These are phyloP conservation scores for Podospora bellae-mahoneyi DNA, from an alignment of 495 filamentous ascomycete species.

Conservation along the genomic window DNA sequence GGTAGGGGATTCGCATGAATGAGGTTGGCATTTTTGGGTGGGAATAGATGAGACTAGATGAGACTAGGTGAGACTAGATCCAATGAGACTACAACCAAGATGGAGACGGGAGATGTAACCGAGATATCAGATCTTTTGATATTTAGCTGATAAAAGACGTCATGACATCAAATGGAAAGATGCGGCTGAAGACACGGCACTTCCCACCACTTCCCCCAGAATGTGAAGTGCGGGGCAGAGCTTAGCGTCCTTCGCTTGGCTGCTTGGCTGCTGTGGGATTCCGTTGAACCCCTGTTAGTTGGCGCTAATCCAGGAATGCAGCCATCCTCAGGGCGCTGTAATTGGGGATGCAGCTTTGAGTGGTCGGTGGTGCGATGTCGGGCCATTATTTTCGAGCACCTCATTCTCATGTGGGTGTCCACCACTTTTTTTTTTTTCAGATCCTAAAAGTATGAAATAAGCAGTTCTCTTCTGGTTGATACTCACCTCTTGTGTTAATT, in stretches of 20 bases:
- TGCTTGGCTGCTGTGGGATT: too few species aligned
- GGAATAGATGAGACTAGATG: neutral
- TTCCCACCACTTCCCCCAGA: neutral
- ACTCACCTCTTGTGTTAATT: neutral
- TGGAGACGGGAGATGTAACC: neutral
- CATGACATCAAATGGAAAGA: neutral
- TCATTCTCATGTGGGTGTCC: neutral
- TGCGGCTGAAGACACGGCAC: neutral
- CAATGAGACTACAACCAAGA: neutral
- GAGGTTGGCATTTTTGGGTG: conserved; percentile 24
- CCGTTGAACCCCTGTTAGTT: neutral
- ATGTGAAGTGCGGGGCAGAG: neutral
- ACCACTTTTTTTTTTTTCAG: neutral
- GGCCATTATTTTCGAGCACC: neutral
- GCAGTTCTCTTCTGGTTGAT: neutral
- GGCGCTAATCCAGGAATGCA: neutral
- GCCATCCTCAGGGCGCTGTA: neutral
- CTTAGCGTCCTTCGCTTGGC: neutral
- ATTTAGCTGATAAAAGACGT: neutral
- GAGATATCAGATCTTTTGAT: neutral
- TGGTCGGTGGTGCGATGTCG: neutral
- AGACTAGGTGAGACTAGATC: neutral
- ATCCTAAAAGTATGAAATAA: neutral
- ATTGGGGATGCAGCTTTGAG: neutral
- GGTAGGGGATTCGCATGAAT: conserved; percentile 87